Evolutionary conservation across 345 rosid species (phyloP).

Genomic region (Trapa bicornis): DNA sequence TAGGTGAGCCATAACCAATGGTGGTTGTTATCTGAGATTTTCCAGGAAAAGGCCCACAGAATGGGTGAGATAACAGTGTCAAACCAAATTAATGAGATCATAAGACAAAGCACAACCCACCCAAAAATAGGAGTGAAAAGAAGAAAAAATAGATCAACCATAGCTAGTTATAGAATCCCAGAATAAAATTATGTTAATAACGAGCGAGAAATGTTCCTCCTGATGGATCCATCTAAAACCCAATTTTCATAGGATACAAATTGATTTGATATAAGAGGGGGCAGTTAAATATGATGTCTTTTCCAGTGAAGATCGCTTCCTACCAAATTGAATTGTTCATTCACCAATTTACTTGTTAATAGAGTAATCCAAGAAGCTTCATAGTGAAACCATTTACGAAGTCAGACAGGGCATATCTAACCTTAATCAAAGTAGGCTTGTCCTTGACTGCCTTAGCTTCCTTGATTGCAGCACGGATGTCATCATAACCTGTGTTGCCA

Average conservation of each 20-base stretch:
- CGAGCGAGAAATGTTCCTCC: not conserved
- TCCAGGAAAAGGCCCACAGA: not conserved
- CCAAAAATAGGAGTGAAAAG: no score
- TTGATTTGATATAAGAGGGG: not conserved
- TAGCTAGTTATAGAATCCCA: not conserved
- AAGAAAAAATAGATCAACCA: not conserved
- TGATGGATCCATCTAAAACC: not conserved
- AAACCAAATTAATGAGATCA: not conserved
- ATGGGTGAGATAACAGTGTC: not conserved
- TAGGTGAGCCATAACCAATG: constrained; percentile 96
- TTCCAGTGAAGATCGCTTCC: not conserved
- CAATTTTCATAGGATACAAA: not conserved
- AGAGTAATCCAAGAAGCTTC: not conserved
- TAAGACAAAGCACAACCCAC: not conserved
- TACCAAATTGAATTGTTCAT: not conserved
- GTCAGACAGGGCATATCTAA: constrained; percentile 10
- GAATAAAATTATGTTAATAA: not conserved
- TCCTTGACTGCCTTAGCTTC: constrained; percentile 95
- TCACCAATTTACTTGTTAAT: not conserved
- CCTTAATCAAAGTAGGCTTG: constrained; percentile 86
- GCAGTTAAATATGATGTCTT: not conserved
- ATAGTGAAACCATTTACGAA: not conserved
- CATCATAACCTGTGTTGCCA: constrained; percentile 96
- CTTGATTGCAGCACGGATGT: constrained; percentile 97
- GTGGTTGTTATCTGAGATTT: constrained; percentile 63